phyloP scores from a whole-genome alignment of 129 eudicot genomes.

The Arctium minus region DNA sequence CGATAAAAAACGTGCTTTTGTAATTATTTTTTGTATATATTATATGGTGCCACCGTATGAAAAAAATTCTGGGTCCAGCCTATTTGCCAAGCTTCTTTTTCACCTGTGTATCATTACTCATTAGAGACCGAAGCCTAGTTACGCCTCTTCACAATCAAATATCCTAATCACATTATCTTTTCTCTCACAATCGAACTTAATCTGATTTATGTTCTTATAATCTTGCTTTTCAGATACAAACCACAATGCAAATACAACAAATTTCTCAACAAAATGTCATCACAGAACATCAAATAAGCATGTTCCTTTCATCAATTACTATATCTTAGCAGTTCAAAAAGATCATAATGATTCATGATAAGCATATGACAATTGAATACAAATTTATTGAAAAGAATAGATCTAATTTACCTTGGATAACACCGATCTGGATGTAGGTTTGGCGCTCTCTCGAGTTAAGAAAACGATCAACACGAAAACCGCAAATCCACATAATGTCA shows the following conservation, averaged over 20 bases:
- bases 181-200: not conserved
- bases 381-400: not conserved
- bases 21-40: too few relatives aligned
- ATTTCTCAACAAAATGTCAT: not conserved
- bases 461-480: slow-evolving; percentile 53
- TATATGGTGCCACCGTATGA: too few relatives aligned
- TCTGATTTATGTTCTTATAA: not conserved
- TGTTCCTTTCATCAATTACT: not conserved
- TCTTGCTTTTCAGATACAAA: not conserved
- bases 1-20: too few relatives aligned
- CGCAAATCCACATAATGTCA: slow-evolving; percentile 54
- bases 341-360: not conserved
- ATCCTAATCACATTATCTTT: too few relatives aligned
- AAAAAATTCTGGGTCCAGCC: too few relatives aligned
- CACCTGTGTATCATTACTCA: too few relatives aligned
- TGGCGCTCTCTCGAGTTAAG: slow-evolving; percentile 39
- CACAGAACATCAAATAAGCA: not conserved
- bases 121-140: too few relatives aligned
- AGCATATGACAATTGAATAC: not conserved
- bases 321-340: not conserved
- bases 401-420: slow-evolving; percentile 38
- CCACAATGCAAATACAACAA: not conserved
- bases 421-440: slow-evolving; percentile 51
- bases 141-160: too few relatives aligned
- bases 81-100: not conserved